phyloP scores from a whole-genome alignment of 2,329 filamentous ascomycete species.

The Fusarium nygamai region DNA sequence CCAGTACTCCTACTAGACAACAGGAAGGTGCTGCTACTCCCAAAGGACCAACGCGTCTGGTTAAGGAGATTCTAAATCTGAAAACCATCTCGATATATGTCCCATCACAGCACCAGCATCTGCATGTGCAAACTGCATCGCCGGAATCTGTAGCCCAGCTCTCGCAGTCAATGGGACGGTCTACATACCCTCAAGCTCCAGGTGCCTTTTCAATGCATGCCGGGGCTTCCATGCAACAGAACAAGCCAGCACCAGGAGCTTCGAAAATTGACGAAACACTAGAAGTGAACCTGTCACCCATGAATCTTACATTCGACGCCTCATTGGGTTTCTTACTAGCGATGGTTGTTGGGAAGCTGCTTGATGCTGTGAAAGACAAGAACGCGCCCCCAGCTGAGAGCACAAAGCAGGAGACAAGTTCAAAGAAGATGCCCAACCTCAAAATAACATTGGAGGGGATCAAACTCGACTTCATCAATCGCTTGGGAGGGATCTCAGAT shows the following conservation, averaged over 20 bases:
- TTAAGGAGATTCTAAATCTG: constrained; percentile 64
- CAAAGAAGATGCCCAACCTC: constrained; percentile 49
- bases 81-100: constrained; percentile 64
- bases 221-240: constrained; percentile 10
- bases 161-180: constrained; percentile 49
- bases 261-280: constrained; percentile 44
- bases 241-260: neutral
- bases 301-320: constrained; percentile 64
- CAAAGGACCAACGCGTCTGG: constrained; percentile 62
- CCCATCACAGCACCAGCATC: constrained; percentile 60
- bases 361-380: constrained; percentile 54
- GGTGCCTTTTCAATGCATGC: constrained; percentile 68
- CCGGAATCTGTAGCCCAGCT: constrained; percentile 44
- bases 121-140: constrained; percentile 48
- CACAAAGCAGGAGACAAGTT: constrained; percentile 16
- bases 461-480: constrained; percentile 66
- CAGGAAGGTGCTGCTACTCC: constrained; percentile 60
- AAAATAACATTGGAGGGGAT: constrained; percentile 60
- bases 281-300: constrained; percentile 62
- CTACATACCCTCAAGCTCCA: constrained; percentile 63
- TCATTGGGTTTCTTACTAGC: constrained; percentile 65
- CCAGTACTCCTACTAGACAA: constrained; percentile 21
- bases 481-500: constrained; percentile 62
- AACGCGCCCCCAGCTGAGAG: constrained; percentile 4
- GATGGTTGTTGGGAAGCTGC: constrained; percentile 60